Evolutionary conservation across 495 filamentous ascomycete genomes (phyloP), one percentile per base, ranked within the genome.

Genomic region (Talaromyces liani): DNA sequence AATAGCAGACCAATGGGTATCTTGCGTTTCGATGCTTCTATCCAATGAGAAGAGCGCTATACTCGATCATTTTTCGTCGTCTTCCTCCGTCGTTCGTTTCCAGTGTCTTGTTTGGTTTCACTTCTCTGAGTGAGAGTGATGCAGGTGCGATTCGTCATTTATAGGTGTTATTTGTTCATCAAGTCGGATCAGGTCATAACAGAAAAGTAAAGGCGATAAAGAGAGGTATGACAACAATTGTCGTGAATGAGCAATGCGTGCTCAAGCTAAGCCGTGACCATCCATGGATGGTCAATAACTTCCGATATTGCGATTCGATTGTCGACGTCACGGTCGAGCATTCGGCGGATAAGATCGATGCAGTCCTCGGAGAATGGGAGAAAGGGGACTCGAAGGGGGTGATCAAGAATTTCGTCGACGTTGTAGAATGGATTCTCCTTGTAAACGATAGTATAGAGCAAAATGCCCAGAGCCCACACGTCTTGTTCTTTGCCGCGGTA

Each of bases 361-460:
- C 91, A 94, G 55, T 89, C 86, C 65, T 96, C 92, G 71, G 91
- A 96, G 76, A 96, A 89, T 3, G 79, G 79, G 22, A 93, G 80
- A 73, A 92, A 96, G 1, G 94, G 94, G 6, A 98, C 88, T 22
- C 94, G 84, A 63, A 98, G 79, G 64, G 97, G 94, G 65, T 93
- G 93, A 73, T 98, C 94, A 82, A 97, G 92, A 68, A 98, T 98
- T 77, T 98, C 94, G 72, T 98, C 95, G 69, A 98, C 93, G 73
- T 90, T 96, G 82, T 98, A 98, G 77, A 98, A 98, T 3, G 94
- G 94, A 70, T 98, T 98, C 78, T 98, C 94, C 74, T 98, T 98
- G 81, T 98, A 98, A 66, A 97, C 89, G 67, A 98, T 96, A 18
- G 94, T 98, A 79, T 98, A 98, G 33, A 98, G 86, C 7, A 98